Conservation (phyloP, 805 yeast species). For the Lipomyces sp. region DNA sequence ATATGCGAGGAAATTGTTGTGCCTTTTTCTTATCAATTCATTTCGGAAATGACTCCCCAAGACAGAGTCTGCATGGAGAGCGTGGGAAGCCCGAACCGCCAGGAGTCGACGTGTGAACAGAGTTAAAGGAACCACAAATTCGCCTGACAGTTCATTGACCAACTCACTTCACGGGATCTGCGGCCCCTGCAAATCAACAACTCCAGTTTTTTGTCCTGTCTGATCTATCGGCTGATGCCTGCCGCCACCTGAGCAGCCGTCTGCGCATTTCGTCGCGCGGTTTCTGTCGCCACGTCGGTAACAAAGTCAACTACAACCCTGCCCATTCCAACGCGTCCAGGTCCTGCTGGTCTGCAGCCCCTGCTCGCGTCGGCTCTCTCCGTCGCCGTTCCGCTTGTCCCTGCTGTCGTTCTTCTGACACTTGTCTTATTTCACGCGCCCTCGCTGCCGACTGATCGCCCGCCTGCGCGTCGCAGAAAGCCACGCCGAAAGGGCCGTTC, state of each 20-base stretch:
- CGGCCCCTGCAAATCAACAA: neutral
- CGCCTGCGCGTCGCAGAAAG: neutral
- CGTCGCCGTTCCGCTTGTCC: constrained; percentile 31
- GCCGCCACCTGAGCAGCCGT: constrained; percentile 16
- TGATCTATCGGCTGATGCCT: constrained; percentile 2
- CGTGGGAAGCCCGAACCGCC: neutral
- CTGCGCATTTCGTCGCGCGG: constrained; percentile 21
- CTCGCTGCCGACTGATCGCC: neutral
- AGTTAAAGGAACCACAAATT: too few relatives aligned
- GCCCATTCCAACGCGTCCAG: constrained; percentile 27
- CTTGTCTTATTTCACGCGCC: constrained; percentile 19
- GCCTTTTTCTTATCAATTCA: too few relatives aligned
- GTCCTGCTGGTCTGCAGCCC: constrained; percentile 14
- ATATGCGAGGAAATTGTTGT: too few relatives aligned
- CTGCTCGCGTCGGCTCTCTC: constrained; percentile 29
- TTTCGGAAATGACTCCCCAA: too few relatives aligned
- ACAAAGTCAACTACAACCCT: constrained; percentile 15
- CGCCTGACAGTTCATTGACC: neutral
- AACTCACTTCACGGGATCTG: neutral
- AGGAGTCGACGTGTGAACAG: neutral
- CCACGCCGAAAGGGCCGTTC: neutral
- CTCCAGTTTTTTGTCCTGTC: neutral
- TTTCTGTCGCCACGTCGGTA: constrained; percentile 25
- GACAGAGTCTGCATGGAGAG: neutral
- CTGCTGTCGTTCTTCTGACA: constrained; percentile 17